Evolutionary conservation across 1,284 basidiomycete genomes (phyloP).

Genomic region (Fomes fomentarius): DNA sequence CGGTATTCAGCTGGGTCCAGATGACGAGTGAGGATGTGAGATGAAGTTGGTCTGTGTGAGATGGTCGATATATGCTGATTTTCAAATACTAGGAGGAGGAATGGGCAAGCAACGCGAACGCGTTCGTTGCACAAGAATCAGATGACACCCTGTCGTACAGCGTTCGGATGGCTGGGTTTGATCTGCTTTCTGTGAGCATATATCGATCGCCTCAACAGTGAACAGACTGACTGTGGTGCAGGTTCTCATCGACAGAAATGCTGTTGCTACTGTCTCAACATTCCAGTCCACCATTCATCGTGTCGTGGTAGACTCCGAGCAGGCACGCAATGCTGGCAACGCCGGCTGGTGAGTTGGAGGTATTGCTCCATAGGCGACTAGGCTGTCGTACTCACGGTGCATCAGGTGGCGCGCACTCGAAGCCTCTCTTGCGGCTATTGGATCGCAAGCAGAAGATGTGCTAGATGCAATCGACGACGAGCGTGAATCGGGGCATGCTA

Average conservation of each 20-base stretch:
- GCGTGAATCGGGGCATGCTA: conserved; percentile 58
- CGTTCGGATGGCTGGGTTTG: conserved; percentile 83
- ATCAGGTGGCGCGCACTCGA: conserved; percentile 89
- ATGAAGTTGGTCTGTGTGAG: background rate
- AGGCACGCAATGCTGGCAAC: conserved; percentile 53
- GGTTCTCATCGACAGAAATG: conserved; percentile 75
- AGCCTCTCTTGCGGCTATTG: conserved; percentile 82
- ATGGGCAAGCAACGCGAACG: conserved; percentile 88
- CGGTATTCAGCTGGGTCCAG: conserved; percentile 77
- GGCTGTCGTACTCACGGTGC: background rate
- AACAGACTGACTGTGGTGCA: conserved; percentile 32
- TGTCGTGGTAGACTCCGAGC: conserved; percentile 57
- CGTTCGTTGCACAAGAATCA: conserved; percentile 94
- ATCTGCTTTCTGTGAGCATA: conserved; percentile 70
- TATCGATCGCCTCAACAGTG: background rate
- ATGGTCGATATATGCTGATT: background rate
- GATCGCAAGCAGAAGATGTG: conserved; percentile 80
- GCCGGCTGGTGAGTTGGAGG: conserved; percentile 51
- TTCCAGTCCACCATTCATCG: conserved; percentile 65
- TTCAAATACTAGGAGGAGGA: conserved; percentile 72
- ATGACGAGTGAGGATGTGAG: conserved; percentile 89
- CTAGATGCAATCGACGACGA: conserved; percentile 80
- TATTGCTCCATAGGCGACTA: background rate
- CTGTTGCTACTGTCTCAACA: conserved; percentile 55
- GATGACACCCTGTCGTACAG: conserved; percentile 87